Conservation (phyloP, 208 protist species). For the Wallacemonas sp. region DNA sequence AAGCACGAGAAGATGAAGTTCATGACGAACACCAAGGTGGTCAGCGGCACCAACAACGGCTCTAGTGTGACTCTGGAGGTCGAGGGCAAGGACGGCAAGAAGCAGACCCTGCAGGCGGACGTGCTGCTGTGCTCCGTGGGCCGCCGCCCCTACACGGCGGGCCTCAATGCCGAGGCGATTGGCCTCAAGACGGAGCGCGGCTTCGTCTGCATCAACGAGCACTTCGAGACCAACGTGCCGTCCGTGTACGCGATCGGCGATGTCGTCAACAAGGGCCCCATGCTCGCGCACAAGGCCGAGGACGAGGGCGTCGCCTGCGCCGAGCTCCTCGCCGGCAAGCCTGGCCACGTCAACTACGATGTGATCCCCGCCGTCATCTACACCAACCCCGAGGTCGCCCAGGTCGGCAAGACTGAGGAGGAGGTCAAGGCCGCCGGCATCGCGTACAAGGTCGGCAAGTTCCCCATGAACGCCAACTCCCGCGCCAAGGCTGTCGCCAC, state of each 20-base stretch:
- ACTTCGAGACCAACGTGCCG: conserved; percentile 95
- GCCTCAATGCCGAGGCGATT: conserved; percentile 94
- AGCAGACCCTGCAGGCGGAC: conserved; percentile 89
- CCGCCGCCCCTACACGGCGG: conserved; percentile 94
- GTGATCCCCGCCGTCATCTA: conserved; percentile 99
- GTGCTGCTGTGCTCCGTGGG: conserved; percentile 97
- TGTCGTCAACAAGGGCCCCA: conserved; percentile 97
- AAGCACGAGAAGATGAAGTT: conserved; percentile 94
- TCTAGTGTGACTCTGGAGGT: conserved; percentile 84
- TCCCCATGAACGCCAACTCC: conserved; percentile 98
- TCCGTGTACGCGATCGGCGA: conserved; percentile 99
- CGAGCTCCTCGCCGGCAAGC: conserved; percentile 92
- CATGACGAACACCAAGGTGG: conserved; percentile 91
- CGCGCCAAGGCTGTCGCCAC: conserved; percentile 96
- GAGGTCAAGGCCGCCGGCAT: conserved; percentile 94
- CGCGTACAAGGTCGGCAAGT: conserved; percentile 97
- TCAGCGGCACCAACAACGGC: conserved; percentile 74
- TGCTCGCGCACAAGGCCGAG: conserved; percentile 99
- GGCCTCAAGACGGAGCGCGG: conserved; percentile 91
- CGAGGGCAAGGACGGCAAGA: conserved; percentile 91
- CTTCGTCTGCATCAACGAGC: conserved; percentile 93
- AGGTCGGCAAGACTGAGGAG: conserved; percentile 98
- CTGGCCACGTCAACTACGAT: conserved; percentile 98
- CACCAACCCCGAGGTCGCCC: conserved; percentile 99
- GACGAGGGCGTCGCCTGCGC: conserved; percentile 97